These are phyloP conservation scores for Protomyces pachydermus DNA, from an alignment of 1,139 yeast genomes.

Conservation along the genomic window DNA sequence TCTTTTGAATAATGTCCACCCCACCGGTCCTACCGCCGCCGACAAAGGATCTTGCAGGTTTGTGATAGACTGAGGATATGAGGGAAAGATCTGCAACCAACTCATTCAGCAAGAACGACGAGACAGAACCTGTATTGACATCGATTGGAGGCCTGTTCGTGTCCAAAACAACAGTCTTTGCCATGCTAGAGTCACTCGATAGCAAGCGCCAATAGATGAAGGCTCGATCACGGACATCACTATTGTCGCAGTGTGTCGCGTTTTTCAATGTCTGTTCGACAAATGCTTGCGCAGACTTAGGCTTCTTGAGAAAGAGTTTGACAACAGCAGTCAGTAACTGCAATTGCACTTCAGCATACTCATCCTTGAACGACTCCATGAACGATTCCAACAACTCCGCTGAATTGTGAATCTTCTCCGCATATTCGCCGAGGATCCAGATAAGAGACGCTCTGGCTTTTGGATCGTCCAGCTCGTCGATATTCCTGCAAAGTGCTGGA, in stretches of 20 bases:
- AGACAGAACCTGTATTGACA: constrained; percentile 58
- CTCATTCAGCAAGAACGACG: constrained; percentile 62
- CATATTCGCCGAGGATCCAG: constrained; percentile 88
- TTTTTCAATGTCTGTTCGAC: constrained; percentile 69
- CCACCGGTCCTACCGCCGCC: constrained; percentile 46
- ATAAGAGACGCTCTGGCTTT: constrained; percentile 72
- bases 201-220: constrained; percentile 90
- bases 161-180: constrained; percentile 50
- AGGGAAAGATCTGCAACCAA: constrained; percentile 74
- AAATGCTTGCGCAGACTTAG: constrained; percentile 46
- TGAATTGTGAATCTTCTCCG: constrained; percentile 60
- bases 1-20: constrained; percentile 45
- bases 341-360: constrained; percentile 69
- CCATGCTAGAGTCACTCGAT: constrained; percentile 52
- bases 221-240: constrained; percentile 92
- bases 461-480: constrained; percentile 55
- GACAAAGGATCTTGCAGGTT: constrained; percentile 68
- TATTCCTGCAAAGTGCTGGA: constrained; percentile 60
- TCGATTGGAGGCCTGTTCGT: constrained; percentile 65
- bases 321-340: constrained; percentile 73
- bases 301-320: constrained; percentile 56
- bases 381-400: constrained; percentile 47
- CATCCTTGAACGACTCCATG: constrained; percentile 62
- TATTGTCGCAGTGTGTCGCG: constrained; percentile 78
- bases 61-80: constrained; percentile 82